Base-by-base conservation (phyloP, 306 rosid genomes). In the Cucurbita argyrosperma region DNA sequence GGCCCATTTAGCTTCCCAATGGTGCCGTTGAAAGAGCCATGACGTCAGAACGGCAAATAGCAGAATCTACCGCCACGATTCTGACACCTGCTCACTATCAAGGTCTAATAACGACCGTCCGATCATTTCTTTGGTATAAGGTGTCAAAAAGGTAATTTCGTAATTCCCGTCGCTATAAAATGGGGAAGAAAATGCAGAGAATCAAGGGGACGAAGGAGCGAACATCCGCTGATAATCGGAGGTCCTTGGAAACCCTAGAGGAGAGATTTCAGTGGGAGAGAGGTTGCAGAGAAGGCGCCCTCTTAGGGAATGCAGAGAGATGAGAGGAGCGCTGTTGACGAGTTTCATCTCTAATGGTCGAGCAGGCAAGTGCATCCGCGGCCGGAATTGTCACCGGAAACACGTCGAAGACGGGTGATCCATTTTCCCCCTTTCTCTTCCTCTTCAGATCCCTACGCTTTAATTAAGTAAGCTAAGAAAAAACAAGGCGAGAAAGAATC, bases 401-500 rank as follows among this genome's bases (percentile, higher is more conserved):
- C 96, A 95, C 96, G 97, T 95, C 9, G 99, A 91, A 74, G 99
- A 91, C 93, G 99, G 99, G 87, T 95, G 90, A 88, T 72, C 46
- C 77, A 7, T 47, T 74, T 30, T 55, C 23, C 43, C 37, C 53
- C 51, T 7, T 13, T 19, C 0, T 19, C 5, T 7, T 53, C 47
- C 16, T 40, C 23, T 15, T 23, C 13, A 23, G 10, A 50, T 15
- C 35, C 35, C 35, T 30, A 30, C 35, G 47, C 74, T 37, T 4
- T 72, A 72, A 54, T 9, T 35, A 52, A 50, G 56, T 68, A 21
- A 50, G 35, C 35, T 30, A 26, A 69, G 39, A 50, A 50, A 50
- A 26, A 69, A 8, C 8, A 8, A 70, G 59, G 40, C 59, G 40
- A 26, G 57, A 38, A 62, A 62, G 68, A 62, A 26, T 50, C 59